These are phyloP conservation scores for Pichia insulana DNA, from an alignment of 805 yeast genomes.

Conservation along the genomic window DNA sequence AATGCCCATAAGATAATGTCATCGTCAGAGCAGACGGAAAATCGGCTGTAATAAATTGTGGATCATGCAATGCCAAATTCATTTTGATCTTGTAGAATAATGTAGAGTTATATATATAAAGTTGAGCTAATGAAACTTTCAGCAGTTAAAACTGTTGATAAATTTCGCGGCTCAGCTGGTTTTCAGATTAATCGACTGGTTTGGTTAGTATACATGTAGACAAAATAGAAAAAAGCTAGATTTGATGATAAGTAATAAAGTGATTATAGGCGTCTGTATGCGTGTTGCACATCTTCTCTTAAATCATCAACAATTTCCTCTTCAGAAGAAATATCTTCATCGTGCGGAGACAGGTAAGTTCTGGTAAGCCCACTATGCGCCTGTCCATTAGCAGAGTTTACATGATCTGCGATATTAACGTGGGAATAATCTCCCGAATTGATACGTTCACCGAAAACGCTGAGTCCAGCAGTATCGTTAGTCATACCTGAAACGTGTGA, in stretches of 20 bases:
- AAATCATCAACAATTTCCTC: slow-evolving; percentile 1
- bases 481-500: slow-evolving; percentile 5
- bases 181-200: too few relatives aligned
- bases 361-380: not conserved
- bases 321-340: not conserved
- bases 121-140: too few relatives aligned
- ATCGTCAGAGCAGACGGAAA: slow-evolving; percentile 79
- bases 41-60: slow-evolving; percentile 85
- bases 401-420: not conserved
- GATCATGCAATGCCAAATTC: slow-evolving; percentile 82
- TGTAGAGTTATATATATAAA: too few relatives aligned
- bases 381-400: not conserved
- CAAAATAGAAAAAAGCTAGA: too few relatives aligned
- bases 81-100: slow-evolving; percentile 25
- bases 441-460: slow-evolving; percentile 8
- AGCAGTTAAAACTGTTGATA: too few relatives aligned
- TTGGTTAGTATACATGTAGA: too few relatives aligned
- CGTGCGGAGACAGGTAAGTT: not conserved
- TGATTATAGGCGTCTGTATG: not conserved
- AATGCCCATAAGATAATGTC: slow-evolving; percentile 56
- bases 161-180: too few relatives aligned
- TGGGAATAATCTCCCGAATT: slow-evolving; percentile 1
- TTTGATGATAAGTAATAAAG: too few relatives aligned
- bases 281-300: not conserved
- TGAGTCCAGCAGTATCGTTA: slow-evolving; percentile 6